A percentile compares a stretch with the other conserved stretches of the same genome.
These are phyloP conservation scores for Colletotrichum graminicola DNA, from an alignment of 2,329 filamentous ascomycete genomes.

Conservation along the genomic window DNA sequence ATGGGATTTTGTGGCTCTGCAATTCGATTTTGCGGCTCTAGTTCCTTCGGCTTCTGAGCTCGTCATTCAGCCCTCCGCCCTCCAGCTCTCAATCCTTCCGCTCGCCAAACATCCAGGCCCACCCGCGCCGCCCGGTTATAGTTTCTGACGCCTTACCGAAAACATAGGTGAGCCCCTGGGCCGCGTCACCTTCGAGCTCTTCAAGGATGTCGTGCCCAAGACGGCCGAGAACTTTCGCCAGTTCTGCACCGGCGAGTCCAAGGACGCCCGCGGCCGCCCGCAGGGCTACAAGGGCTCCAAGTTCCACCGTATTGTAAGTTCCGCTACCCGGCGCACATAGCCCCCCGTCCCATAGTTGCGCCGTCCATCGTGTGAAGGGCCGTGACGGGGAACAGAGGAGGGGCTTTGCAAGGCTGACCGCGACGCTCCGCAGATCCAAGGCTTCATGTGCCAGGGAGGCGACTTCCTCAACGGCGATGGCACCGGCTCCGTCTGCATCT, in stretches of 20 bases:
- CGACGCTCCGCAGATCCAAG: slow-evolving; percentile 75
- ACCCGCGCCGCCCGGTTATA: not conserved
- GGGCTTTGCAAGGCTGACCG: slow-evolving; percentile 10
- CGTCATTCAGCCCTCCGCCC: not conserved
- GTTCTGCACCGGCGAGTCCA: slow-evolving; percentile 95
- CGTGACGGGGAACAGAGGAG: not conserved
- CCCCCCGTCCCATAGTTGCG: not conserved
- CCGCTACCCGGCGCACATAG: not conserved
- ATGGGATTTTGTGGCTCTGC: not conserved
- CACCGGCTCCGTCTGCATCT: slow-evolving; percentile 89
- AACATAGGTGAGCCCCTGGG: slow-evolving; percentile 83
- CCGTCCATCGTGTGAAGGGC: not conserved
- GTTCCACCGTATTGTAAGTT: slow-evolving; percentile 89
- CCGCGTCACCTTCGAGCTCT: slow-evolving; percentile 91
- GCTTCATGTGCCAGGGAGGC: slow-evolving; percentile 98
- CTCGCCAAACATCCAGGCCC: not conserved
- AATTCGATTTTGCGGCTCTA: not conserved
- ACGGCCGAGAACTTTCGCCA: slow-evolving; percentile 98
- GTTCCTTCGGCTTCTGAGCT: not conserved
- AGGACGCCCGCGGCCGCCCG: slow-evolving; percentile 79
- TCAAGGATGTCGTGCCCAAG: slow-evolving; percentile 83
- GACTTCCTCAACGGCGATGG: slow-evolving; percentile 96
- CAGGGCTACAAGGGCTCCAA: slow-evolving; percentile 96
- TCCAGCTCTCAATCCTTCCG: not conserved
- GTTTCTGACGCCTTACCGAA: slow-evolving; percentile 16